Evolutionary conservation across 2,329 filamentous ascomycete species (phyloP).

Genomic region (Venturia effusa): DNA sequence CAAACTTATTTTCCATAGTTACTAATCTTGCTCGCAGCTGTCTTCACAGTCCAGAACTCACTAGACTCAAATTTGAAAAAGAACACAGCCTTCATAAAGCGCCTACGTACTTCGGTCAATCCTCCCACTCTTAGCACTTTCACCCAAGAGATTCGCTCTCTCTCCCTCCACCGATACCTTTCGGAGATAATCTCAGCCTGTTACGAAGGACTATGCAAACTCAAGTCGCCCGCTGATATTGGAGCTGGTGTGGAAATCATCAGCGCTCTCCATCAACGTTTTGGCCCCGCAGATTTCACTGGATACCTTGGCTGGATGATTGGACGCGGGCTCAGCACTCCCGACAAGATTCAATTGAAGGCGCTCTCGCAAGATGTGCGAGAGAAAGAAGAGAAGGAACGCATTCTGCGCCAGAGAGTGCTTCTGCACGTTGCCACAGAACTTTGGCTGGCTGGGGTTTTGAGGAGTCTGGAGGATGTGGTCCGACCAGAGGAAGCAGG

Average conservation of each 20-base stretch:
- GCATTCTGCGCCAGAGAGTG: constrained; percentile 72
- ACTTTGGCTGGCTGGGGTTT: constrained; percentile 82
- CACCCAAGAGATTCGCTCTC: constrained; percentile 75
- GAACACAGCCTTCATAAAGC: constrained; percentile 96
- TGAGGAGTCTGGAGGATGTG: constrained; percentile 68
- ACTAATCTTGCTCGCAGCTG: constrained; percentile 41
- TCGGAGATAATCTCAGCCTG: constrained; percentile 95
- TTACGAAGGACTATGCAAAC: constrained; percentile 84
- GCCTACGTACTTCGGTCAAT: constrained; percentile 80
- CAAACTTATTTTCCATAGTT: constrained; percentile 12
- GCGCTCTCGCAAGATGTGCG: constrained; percentile 66
- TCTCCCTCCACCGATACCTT: constrained; percentile 91
- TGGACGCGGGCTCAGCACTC: constrained; percentile 80
- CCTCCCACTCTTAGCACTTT: constrained; percentile 71
- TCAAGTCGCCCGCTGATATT: constrained; percentile 86
- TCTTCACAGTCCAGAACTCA: constrained; percentile 65
- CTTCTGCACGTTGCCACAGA: constrained; percentile 87
- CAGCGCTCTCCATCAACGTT: constrained; percentile 90
- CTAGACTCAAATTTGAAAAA: constrained; percentile 95
- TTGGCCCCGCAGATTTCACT: constrained; percentile 83
- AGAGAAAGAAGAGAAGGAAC: constrained; percentile 93
- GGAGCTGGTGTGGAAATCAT: constrained; percentile 86
- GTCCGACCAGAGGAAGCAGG: constrained; percentile 53
- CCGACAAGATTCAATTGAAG: constrained; percentile 78
- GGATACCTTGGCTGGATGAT: constrained; percentile 86